Base-by-base conservation (phyloP, 371 early-diverging fungal species). In the Nematocida sp. region DNA sequence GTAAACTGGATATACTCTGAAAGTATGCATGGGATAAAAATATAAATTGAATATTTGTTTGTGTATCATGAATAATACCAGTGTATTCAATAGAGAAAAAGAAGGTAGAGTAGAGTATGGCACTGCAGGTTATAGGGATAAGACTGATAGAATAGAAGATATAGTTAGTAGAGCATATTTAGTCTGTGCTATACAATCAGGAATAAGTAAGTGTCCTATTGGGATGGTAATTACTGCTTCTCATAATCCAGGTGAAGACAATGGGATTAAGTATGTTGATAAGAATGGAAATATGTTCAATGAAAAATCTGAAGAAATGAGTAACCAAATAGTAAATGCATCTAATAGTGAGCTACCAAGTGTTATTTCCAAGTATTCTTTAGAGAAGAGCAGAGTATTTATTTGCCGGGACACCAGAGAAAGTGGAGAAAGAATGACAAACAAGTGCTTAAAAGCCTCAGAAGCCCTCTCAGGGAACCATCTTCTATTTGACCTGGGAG, bases 141-240 rank as follows among this genome's bases (percentile, higher is more conserved):
- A 78, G n/a, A 43, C 43, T 15, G 13, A 29, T 11, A 67, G 64
- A 19, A 66, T 79, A 19, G 66, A 63, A 27, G 57, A 53, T 27
- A 66, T 79, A 87, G 87, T 94, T 82, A 93, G 90, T 86, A 88
- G 92, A 65, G 89, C 91, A 29, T 96, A 91, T 63, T 85, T 95
- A 54, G 84, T 96, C 66, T 94, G 94, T 17, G 87, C 87, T 25
- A 84, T 96, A 51, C 88, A 96, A 58, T 92, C 93, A 19, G 88
- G 90, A 77, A 87, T 86, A 77, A 83, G 87, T 58, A 91, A 94
- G 46, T 86, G 89, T 74, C 85, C 85, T 63, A 91, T 99, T 66
- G 99, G 99, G 75, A 88, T 93, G 45, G 95, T 96, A 95, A 87
- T 99, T 65, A 99, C 99, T 51, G 99, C 97, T 43, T 93, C 93